Evolutionary conservation across 257 asterid species (phyloP).

Genomic region (Ophiorrhiza pumila): DNA sequence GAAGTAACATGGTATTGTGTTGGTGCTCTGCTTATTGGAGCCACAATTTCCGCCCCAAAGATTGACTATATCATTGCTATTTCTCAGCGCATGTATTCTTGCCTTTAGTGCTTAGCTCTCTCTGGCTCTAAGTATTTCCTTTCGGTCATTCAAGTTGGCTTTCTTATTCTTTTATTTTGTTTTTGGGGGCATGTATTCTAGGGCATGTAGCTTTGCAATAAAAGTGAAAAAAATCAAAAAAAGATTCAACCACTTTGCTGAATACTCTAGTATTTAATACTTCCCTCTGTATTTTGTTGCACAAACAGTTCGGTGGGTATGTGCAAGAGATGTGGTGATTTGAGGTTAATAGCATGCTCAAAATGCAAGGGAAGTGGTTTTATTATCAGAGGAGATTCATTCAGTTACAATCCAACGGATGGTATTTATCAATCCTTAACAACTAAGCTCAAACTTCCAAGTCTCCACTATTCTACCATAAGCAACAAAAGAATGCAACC

Average conservation of each 20-base stretch:
- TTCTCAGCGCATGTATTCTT: slow-evolving; percentile 74
- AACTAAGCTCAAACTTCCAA: slow-evolving; percentile 52
- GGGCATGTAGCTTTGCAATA: background rate
- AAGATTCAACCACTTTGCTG: no score
- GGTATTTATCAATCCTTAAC: no score
- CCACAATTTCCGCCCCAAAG: slow-evolving; percentile 78
- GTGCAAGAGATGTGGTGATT: slow-evolving; percentile 88
- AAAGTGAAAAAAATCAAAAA: no score
- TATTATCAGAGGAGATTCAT: slow-evolving; percentile 45
- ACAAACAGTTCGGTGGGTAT: slow-evolving; percentile 65
- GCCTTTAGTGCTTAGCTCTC: background rate
- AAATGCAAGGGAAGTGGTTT: slow-evolving; percentile 73
- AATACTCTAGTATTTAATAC: no score
- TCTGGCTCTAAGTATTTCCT: no score
- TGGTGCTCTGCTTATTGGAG: slow-evolving; percentile 70
- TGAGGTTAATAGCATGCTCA: slow-evolving; percentile 70
- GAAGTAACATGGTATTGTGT: slow-evolving; percentile 90
- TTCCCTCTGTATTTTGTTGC: background rate
- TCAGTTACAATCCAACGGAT: slow-evolving; percentile 38
- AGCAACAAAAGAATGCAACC: background rate
- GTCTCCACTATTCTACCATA: slow-evolving; percentile 78
- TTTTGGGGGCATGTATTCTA: no score
- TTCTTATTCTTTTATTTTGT: no score
- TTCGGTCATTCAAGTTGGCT: background rate
- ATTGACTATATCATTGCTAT: slow-evolving; percentile 70